These are phyloP conservation scores for Byssoonygena ceratinophila DNA, from an alignment of 2,329 filamentous ascomycete species.

Conservation along the genomic window DNA sequence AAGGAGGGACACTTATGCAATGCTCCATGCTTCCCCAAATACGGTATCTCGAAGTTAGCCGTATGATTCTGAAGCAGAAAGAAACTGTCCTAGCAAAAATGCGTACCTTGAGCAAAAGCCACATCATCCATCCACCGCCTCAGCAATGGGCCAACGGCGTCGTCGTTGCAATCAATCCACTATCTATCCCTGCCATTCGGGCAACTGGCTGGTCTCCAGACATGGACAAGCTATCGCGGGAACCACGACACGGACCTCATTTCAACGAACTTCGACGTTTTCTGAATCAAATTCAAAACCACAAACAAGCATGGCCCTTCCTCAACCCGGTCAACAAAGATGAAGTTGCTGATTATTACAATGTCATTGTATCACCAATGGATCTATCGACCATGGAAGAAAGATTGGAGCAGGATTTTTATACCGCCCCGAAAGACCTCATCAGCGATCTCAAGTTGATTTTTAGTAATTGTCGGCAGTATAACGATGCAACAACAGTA, in stretches of 20 bases:
- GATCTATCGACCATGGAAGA: conserved; percentile 76
- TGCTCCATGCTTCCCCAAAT: conserved; percentile 81
- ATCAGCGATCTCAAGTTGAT: conserved; percentile 66
- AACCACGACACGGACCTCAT: conserved; percentile 76
- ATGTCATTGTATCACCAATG: conserved; percentile 85
- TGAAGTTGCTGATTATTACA: conserved; percentile 82
- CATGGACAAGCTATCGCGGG: conserved; percentile 79
- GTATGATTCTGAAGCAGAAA: conserved; percentile 83
- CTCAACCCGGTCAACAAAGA: conserved; percentile 72
- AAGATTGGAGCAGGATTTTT: conserved; percentile 77
- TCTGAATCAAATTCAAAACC: conserved; percentile 76
- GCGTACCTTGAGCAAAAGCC: conserved; percentile 64
- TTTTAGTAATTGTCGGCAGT: conserved; percentile 77
- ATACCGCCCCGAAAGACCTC: conserved; percentile 71
- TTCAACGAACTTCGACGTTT: conserved; percentile 76
- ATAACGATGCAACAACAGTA: conserved; percentile 76
- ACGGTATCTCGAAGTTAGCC: conserved; percentile 69
- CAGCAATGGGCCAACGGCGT: conserved; percentile 59
- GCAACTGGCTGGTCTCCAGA: conserved; percentile 76
- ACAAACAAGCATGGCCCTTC: conserved; percentile 76
- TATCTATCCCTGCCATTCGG: conserved; percentile 66
- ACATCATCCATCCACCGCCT: conserved; percentile 66
- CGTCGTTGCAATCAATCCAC: conserved; percentile 58
- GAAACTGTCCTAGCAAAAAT: conserved; percentile 79
- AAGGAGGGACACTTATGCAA: conserved; percentile 88